These are phyloP conservation scores for Bremia lactucae DNA, from an alignment of 352 stramenopile genomes.

Conservation along the genomic window DNA sequence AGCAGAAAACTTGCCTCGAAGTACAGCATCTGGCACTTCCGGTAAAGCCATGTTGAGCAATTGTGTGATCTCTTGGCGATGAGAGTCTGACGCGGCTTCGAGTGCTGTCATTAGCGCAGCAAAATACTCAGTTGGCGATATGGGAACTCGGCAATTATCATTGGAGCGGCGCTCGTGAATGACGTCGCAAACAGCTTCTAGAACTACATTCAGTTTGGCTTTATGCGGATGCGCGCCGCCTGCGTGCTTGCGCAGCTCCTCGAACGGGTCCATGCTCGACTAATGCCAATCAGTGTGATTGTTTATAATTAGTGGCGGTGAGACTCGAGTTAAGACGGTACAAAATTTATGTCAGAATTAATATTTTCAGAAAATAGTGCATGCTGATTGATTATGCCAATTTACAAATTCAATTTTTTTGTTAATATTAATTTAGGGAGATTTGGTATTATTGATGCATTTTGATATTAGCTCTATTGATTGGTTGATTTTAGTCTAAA, in stretches of 20 bases:
- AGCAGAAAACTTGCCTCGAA: conserved; percentile 70
- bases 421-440: too few species aligned
- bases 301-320: conserved; percentile 24
- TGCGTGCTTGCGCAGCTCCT: conserved; percentile 70
- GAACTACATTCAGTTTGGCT: conserved; percentile 71
- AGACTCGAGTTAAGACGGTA: conserved; percentile 2
- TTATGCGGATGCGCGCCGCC: conserved; percentile 72
- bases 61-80: conserved; percentile 70
- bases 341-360: too few species aligned
- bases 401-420: too few species aligned
- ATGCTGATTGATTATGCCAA: too few species aligned
- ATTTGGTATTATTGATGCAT: too few species aligned
- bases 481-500: too few species aligned
- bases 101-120: conserved; percentile 80
- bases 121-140: conserved; percentile 82
- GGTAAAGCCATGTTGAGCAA: conserved; percentile 70
- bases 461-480: too few species aligned
- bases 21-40: conserved; percentile 53
- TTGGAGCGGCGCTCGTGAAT: conserved; percentile 61
- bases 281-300: conserved; percentile 30
- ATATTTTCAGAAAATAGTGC: too few species aligned
- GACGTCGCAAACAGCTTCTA: conserved; percentile 71
- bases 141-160: conserved; percentile 16
- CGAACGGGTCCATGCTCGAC: conserved; percentile 55
- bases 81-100: conserved; percentile 55